These are phyloP conservation scores for Coemansia sp. DNA, from an alignment of 192 early-diverging fungal species.

Conservation along the genomic window DNA sequence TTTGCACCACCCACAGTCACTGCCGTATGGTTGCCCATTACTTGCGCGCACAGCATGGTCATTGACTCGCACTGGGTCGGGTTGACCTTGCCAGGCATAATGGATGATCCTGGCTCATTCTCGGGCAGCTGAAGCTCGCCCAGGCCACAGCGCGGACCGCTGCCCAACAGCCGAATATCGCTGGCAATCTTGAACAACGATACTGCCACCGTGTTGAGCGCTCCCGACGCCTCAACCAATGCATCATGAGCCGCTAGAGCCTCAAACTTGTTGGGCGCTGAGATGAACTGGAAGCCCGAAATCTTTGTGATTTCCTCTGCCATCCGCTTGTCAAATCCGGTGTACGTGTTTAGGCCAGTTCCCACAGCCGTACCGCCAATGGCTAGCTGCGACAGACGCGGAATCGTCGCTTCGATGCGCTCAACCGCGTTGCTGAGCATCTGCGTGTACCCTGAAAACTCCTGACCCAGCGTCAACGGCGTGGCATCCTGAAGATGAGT, in stretches of 20 bases:
- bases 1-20: slow-evolving; percentile 90
- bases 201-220: slow-evolving; percentile 90
- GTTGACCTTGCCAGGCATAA: slow-evolving; percentile 99
- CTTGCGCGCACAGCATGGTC: slow-evolving; percentile 99
- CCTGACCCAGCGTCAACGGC: slow-evolving; percentile 95
- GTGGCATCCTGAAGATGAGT: slow-evolving; percentile 99
- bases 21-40: slow-evolving; percentile 97
- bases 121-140: slow-evolving; percentile 95
- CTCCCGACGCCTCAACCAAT: slow-evolving; percentile 92
- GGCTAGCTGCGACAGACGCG: slow-evolving; percentile 89
- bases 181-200: slow-evolving; percentile 99
- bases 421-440: slow-evolving; percentile 87
- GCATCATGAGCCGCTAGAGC: slow-evolving; percentile 98
- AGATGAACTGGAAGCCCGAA: slow-evolving; percentile 87
- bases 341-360: slow-evolving; percentile 93
- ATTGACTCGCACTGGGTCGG: slow-evolving; percentile 99
- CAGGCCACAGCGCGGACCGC: slow-evolving; percentile 96
- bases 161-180: slow-evolving; percentile 95
- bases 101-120: slow-evolving; percentile 99
- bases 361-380: slow-evolving; percentile 97
- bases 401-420: slow-evolving; percentile 78
- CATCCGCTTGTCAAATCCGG: slow-evolving; percentile 89
- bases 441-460: slow-evolving; percentile 97
- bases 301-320: slow-evolving; percentile 83
- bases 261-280: slow-evolving; percentile 99